Evolutionary conservation across 2,329 filamentous ascomycete species (phyloP), one percentile per base, ranked within the genome.

Genomic region (Passalora sequoiae): DNA sequence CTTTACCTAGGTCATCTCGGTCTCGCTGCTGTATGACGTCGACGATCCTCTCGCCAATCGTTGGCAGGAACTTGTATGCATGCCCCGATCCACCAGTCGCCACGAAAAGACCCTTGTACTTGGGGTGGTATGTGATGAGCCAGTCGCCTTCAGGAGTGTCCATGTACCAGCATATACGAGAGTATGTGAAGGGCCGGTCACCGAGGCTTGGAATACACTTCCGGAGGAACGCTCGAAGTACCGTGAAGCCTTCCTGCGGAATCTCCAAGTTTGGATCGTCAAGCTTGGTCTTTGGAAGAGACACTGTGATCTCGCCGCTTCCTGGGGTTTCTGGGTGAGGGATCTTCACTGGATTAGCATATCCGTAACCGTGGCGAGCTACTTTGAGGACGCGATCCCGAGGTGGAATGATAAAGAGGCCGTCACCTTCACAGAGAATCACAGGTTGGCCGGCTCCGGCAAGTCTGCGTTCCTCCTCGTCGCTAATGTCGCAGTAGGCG

Each of bases 351-450:
- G 69, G 69, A 51, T 75, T 75, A 10, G 62, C 58, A 53, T 75
- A 75, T 42, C 72, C 72, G 54, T 73, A 70, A 49, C 55, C 59
- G 50, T 75, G 72, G n/a, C 71, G 62, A 4, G 72, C 72, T 29
- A 75, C 58, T 56, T 76, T 76, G 33, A 75, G 61, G 5, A 65
- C 49, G 19, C 61, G 56, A 17, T 63, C 55, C 1, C 62, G 66
- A 0, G 86, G 84, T 3, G 85, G 83, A 50, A 89, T 85, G 61
- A 86, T 74, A 70, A 89, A 91, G 46, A 85, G 73, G 6, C 85
- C 85, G 2, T 75, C 79, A 37, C 73, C 77, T 53, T 89, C 71
- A 66, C 88, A 87, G 29, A 91, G 67, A 16, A 86, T 67, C 2
- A 88, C 84, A 0, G 89, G 89, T 58, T 82, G 80, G 24, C 77